Evolutionary conservation across 2,329 filamentous ascomycete genomes (phyloP).

Genomic region (Elsinoe necatrix): DNA sequence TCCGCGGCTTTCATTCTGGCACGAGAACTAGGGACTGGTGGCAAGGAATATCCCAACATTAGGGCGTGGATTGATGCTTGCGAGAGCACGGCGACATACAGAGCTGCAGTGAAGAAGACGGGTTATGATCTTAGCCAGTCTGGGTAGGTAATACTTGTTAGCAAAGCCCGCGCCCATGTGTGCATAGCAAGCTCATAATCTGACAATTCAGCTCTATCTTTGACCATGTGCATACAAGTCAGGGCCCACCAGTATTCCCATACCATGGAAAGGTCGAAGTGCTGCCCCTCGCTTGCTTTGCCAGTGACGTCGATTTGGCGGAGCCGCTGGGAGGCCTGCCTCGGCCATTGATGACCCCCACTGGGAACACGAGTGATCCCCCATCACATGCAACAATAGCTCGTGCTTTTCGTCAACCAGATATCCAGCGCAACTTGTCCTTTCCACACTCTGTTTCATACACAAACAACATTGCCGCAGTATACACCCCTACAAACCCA

Average conservation of each 20-base stretch:
- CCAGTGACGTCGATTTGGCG: conserved; percentile 3
- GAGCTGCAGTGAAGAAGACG: conserved; percentile 35
- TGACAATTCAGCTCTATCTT: too few relatives aligned
- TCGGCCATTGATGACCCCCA: not conserved
- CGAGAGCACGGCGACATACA: conserved; percentile 30
- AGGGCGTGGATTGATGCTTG: conserved; percentile 33
- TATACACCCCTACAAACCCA: not conserved
- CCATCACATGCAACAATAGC: conserved; percentile 9
- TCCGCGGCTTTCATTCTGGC: conserved; percentile 34
- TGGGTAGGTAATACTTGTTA: not conserved
- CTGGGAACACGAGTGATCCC: not conserved
- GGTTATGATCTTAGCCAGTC: conserved; percentile 25
- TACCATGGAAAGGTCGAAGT: too few relatives aligned
- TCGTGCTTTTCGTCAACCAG: not conserved
- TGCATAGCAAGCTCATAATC: too few relatives aligned
- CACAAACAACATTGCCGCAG: not conserved
- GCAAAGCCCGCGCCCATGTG: too few relatives aligned
- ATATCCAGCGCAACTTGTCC: not conserved
- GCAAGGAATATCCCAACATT: conserved; percentile 28
- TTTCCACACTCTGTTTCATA: not conserved
- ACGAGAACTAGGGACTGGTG: conserved; percentile 31
- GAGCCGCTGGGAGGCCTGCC: not conserved
- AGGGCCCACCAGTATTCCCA: too few relatives aligned
- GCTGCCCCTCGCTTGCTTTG: not conserved
- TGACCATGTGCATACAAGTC: too few relatives aligned